Percentiles rank a stretch among this genome's conserved stretches.
phyloP scores from a whole-genome alignment of 306 rosid species.

The Dicorynia guianensis region DNA sequence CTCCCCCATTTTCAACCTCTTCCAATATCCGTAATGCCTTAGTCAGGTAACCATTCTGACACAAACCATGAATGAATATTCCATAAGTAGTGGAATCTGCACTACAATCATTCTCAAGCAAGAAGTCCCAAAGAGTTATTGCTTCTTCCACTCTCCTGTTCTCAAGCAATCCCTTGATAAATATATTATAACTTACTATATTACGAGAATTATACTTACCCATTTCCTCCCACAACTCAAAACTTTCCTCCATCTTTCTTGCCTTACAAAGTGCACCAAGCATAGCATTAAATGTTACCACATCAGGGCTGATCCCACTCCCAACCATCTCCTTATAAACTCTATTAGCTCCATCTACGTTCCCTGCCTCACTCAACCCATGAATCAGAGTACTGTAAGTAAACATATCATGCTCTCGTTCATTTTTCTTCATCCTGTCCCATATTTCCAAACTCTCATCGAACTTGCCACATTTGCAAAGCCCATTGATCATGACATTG shows the following conservation, averaged over 20 bases:
- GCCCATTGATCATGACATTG: conserved; percentile 87
- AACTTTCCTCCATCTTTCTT: conserved; percentile 54
- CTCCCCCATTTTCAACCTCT: conserved; percentile 59
- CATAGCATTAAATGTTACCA: too few species aligned
- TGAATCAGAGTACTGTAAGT: conserved; percentile 79
- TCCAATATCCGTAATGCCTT: conserved; percentile 71
- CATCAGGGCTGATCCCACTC: too few species aligned
- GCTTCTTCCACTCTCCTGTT: conserved; percentile 40
- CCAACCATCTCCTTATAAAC: conserved; percentile 64
- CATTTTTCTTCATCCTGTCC: conserved; percentile 82
- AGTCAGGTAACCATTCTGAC: conserved; percentile 71
- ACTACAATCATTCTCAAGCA: conserved; percentile 49
- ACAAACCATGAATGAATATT: conserved; percentile 74
- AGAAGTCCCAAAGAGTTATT: conserved; percentile 58
- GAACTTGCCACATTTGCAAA: conserved; percentile 79
- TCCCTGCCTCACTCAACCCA: conserved; percentile 72
- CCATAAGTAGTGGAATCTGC: conserved; percentile 74
- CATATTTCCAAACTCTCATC: conserved; percentile 75
- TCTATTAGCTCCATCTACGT: conserved; percentile 66
- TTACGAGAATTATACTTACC: conserved; percentile 55
- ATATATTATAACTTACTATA: conserved; percentile 72
- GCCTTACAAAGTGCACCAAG: conserved; percentile 50
- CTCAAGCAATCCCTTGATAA: conserved; percentile 76
- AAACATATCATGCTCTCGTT: conserved; percentile 55
- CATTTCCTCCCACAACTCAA: conserved; percentile 65